A percentile compares a stretch with the other conserved stretches of the same genome.
These are phyloP conservation scores for Aspergillus cavernicola DNA, from an alignment of 495 filamentous ascomycete genomes.

Conservation along the genomic window DNA sequence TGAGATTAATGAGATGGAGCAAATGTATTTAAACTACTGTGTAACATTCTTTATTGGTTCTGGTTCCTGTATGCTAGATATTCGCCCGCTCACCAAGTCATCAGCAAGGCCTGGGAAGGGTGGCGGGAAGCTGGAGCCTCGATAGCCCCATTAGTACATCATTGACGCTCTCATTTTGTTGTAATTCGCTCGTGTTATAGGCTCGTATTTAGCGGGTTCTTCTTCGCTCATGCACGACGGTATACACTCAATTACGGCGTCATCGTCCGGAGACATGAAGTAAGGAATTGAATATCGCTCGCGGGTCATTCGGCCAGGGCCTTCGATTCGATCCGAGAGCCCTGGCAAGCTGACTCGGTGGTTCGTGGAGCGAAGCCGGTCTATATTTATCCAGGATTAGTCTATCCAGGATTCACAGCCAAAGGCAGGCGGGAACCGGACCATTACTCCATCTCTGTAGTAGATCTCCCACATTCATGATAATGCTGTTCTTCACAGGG, in stretches of 20 bases:
- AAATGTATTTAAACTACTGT: no score
- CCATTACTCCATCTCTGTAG: conserved; percentile 61
- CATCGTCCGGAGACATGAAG: conserved; percentile 54
- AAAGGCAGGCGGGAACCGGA: conserved; percentile 18
- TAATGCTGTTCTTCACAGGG: conserved; percentile 47
- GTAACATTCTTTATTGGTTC: no score
- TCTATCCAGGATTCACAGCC: background rate
- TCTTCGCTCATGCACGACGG: conserved; percentile 41
- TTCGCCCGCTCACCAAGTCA: no score
- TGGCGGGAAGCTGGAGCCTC: no score
- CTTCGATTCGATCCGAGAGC: conserved; percentile 30
- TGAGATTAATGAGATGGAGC: background rate
- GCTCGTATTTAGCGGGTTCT: conserved; percentile 48
- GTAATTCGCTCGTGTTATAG: conserved; percentile 49
- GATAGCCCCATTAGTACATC: conserved; percentile 48
- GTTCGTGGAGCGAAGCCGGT: conserved; percentile 52
- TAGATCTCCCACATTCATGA: conserved; percentile 59
- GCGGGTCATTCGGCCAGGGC: conserved; percentile 43
- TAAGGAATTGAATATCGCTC: conserved; percentile 61
- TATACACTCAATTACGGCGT: conserved; percentile 53
- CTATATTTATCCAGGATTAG: conserved; percentile 22
- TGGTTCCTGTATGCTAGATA: no score
- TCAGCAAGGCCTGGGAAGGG: no score
- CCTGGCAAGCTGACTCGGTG: conserved; percentile 50
- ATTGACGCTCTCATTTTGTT: conserved; percentile 49